Conservation (phyloP, 257 asterid species). For the Paraleonurus japonicus region DNA sequence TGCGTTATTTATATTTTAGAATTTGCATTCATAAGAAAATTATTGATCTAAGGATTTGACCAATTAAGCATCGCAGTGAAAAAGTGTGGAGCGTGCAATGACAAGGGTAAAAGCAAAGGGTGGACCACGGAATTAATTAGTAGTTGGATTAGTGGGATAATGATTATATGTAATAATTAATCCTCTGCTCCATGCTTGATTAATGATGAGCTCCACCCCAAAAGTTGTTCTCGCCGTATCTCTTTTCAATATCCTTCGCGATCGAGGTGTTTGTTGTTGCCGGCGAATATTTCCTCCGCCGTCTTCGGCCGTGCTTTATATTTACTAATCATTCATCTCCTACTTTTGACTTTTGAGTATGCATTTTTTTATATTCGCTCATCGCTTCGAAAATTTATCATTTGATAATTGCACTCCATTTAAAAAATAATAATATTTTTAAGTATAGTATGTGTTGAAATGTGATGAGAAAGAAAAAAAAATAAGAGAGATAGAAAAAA, state of each 20-base stretch:
- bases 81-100: constrained; percentile 17
- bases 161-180: constrained; percentile 27
- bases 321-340: not conserved
- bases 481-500: too few species aligned
- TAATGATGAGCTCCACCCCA: constrained; percentile 27
- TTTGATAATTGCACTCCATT: too few species aligned
- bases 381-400: too few species aligned
- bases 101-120: constrained; percentile 10
- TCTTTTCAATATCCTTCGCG: constrained; percentile 2
- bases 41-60: too few species aligned
- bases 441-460: too few species aligned
- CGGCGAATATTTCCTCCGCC: constrained; percentile 33
- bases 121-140: constrained; percentile 20
- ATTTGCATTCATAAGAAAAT: too few species aligned
- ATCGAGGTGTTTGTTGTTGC: constrained; percentile 1
- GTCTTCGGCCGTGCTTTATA: constrained; percentile 18
- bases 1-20: too few species aligned
- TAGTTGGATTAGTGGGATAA: constrained; percentile 32
- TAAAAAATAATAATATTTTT: too few species aligned
- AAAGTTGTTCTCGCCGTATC: constrained; percentile 1
- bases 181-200: constrained; percentile 22
- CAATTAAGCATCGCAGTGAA: too few species aligned
- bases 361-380: not conserved
- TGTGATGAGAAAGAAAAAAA: too few species aligned
- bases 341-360: not conserved